Evolutionary conservation across 2,329 filamentous ascomycete species (phyloP).

Genomic region (Akanthomyces muscarius): DNA sequence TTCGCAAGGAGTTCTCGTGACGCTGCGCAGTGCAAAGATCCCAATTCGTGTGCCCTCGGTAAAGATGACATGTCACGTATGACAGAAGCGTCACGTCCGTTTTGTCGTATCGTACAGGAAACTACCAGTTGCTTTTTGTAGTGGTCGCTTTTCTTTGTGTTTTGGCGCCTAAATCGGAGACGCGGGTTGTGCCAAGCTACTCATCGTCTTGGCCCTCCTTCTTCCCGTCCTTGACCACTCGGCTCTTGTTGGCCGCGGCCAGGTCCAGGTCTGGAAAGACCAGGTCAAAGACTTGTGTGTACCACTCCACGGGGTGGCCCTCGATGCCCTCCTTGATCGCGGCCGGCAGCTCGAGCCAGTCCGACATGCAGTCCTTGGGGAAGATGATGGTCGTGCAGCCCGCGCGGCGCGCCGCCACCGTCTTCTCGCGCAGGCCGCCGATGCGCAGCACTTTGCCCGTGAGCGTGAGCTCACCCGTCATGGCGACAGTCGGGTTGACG

Average conservation of each 20-base stretch:
- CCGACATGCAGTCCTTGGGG: constrained; percentile 89
- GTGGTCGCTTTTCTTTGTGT: not conserved
- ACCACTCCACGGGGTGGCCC: constrained; percentile 89
- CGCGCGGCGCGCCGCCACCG: constrained; percentile 86
- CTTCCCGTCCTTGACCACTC: constrained; percentile 53
- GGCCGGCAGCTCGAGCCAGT: constrained; percentile 96
- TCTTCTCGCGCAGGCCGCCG: constrained; percentile 93
- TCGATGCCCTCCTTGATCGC: constrained; percentile 97
- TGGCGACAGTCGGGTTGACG: constrained; percentile 83
- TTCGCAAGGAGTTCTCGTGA: no score
- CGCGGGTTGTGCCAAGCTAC: constrained; percentile 20
- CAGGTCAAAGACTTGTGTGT: constrained; percentile 85
- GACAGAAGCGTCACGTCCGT: not conserved
- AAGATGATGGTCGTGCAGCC: constrained; percentile 94
- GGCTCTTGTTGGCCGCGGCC: constrained; percentile 71
- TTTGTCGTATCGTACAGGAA: not conserved
- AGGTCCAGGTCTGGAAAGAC: constrained; percentile 80
- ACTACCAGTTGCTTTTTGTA: not conserved
- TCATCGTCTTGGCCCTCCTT: constrained; percentile 38
- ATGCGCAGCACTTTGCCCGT: constrained; percentile 96
- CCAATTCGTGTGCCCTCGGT: not conserved
- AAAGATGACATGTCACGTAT: not conserved
- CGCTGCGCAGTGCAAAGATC: not conserved
- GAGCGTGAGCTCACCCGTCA: constrained; percentile 96
- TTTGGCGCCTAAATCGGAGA: not conserved